A percentile compares a stretch with the other conserved stretches of the same genome.
Evolutionary conservation across 305 asterid genomes (phyloP).

Genomic region (Stenogyne calaminthoides): DNA sequence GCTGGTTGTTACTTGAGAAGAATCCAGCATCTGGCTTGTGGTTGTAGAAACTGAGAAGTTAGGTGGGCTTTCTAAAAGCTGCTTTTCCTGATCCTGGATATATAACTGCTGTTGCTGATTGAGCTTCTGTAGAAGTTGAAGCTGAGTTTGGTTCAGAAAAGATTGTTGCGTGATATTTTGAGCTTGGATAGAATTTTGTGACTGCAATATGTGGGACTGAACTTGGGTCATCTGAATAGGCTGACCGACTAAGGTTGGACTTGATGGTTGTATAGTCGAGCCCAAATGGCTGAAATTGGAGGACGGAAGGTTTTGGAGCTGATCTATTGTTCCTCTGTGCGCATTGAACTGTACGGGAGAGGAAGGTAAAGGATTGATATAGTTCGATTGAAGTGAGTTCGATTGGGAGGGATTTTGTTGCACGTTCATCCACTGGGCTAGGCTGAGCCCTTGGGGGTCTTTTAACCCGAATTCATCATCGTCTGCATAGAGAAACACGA

Average conservation of each 20-base stretch:
- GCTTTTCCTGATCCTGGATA: constrained; percentile 75
- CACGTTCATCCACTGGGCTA: constrained; percentile 99
- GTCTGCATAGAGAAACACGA: constrained; percentile 56
- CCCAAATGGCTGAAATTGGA: constrained; percentile 41
- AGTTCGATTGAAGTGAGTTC: constrained; percentile 68
- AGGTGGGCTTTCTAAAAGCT: constrained; percentile 49
- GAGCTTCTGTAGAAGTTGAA: too few relatives aligned
- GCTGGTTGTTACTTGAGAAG: constrained; percentile 41
- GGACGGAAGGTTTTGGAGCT: constrained; percentile 58
- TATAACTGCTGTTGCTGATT: constrained; percentile 72
- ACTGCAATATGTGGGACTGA: constrained; percentile 56
- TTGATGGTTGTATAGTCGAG: constrained; percentile 64
- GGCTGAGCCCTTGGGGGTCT: constrained; percentile 84
- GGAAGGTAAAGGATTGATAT: constrained; percentile 39
- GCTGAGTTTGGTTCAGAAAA: not conserved
- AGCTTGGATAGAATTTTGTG: constrained; percentile 47
- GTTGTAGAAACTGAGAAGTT: constrained; percentile 55
- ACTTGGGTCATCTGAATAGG: constrained; percentile 49
- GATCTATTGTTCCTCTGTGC: constrained; percentile 70
- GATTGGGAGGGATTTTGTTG: constrained; percentile 64
- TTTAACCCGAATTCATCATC: constrained; percentile 84
- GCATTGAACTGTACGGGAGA: constrained; percentile 61
- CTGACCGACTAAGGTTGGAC: constrained; percentile 53
- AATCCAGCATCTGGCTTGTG: constrained; percentile 57
- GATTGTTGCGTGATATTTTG: constrained; percentile 41